Percentiles rank a stretch among this genome's conserved stretches.
Conservation (phyloP, 768 basidiomycete genomes). For the Tylopilus balloui region DNA sequence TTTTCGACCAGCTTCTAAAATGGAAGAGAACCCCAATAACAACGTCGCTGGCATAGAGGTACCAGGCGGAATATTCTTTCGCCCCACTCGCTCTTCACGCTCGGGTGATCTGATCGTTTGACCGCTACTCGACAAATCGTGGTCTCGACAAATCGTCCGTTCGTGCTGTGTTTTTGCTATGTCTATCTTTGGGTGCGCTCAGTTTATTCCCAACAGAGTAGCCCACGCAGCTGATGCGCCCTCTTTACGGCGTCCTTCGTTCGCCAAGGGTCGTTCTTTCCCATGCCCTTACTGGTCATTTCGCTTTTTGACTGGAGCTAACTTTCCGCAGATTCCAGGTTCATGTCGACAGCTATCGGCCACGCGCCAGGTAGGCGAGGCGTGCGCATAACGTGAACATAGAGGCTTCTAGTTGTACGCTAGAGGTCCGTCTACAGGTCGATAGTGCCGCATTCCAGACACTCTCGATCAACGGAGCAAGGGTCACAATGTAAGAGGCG, state of each 20-base stretch:
- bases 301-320: conserved; percentile 19
- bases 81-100: conserved; percentile 14
- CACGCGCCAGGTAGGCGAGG: conserved; percentile 8
- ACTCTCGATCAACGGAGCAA: conserved; percentile 21
- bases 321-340: conserved; percentile 8
- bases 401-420: not conserved
- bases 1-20: conserved; percentile 28
- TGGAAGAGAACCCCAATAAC: conserved; percentile 27
- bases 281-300: conserved; percentile 9
- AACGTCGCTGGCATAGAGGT: conserved; percentile 15
- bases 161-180: conserved; percentile 12
- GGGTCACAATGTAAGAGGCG: conserved; percentile 5
- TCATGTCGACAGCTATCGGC: conserved; percentile 12
- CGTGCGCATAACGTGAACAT: conserved; percentile 15
- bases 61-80: conserved; percentile 18
- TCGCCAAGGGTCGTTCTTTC: conserved; percentile 9
- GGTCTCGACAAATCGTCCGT: conserved; percentile 2
- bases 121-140: not conserved
- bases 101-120: conserved; percentile 10
- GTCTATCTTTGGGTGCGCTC: conserved; percentile 16
- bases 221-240: conserved; percentile 34
- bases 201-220: conserved; percentile 13
- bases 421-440: conserved; percentile 6
- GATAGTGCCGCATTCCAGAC: conserved; percentile 7
- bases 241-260: conserved; percentile 25